Evolutionary conservation across 495 filamentous ascomycete genomes (phyloP).

Genomic region (Podospora anserina): DNA sequence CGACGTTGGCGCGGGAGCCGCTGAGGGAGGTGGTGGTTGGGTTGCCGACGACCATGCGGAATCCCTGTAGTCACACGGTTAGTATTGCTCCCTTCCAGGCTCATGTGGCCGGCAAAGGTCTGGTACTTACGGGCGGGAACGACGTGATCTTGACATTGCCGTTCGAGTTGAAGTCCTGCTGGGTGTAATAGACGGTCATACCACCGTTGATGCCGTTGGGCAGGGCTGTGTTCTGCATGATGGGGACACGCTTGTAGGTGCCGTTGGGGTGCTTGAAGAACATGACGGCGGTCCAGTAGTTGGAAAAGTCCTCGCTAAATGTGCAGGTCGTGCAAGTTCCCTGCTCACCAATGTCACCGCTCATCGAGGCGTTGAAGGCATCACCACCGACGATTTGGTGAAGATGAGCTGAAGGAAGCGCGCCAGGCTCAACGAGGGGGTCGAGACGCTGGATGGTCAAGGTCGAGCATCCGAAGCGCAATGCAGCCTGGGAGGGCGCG

Average conservation of each 20-base stretch:
- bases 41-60: slow-evolving; percentile 54
- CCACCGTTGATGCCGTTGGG: slow-evolving; percentile 47
- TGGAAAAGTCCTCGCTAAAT: slow-evolving; percentile 47
- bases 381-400: slow-evolving; percentile 51
- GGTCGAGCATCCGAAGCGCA: slow-evolving; percentile 48
- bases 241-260: slow-evolving; percentile 44
- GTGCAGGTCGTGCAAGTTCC: slow-evolving; percentile 46
- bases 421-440: slow-evolving; percentile 44
- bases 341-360: slow-evolving; percentile 42
- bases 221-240: slow-evolving; percentile 42
- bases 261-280: slow-evolving; percentile 53
- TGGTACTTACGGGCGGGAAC: slow-evolving; percentile 44
- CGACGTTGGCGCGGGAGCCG: slow-evolving; percentile 34
- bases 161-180: slow-evolving; percentile 44
- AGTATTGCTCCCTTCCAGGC: slow-evolving; percentile 1
- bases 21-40: slow-evolving; percentile 34
- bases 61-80: slow-evolving; percentile 36
- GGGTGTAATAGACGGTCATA: slow-evolving; percentile 50
- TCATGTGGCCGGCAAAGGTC: neutral
- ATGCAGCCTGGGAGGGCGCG: slow-evolving; percentile 40
- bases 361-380: slow-evolving; percentile 49
- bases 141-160: slow-evolving; percentile 44
- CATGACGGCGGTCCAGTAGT: slow-evolving; percentile 51
- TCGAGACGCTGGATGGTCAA: slow-evolving; percentile 47
- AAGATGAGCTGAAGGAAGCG: slow-evolving; percentile 42